Percentiles rank a stretch among this genome's conserved stretches.
phyloP scores from a whole-genome alignment of 2,329 filamentous ascomycete species.

The Hysterium pulicare region DNA sequence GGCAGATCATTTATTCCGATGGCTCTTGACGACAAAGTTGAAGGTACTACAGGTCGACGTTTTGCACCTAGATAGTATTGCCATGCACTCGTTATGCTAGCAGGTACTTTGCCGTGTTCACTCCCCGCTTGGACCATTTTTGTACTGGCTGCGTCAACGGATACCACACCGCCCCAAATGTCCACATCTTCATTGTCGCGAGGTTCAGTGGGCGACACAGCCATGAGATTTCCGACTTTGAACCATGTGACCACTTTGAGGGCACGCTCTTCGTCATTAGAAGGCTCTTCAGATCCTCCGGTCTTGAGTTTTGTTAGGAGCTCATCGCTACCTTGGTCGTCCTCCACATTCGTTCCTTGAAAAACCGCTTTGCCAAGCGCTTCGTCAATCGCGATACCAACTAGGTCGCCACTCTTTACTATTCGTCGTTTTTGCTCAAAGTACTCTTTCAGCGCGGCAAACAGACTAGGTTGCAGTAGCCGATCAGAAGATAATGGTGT shows the following conservation, averaged over 20 bases:
- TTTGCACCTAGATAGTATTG: conserved; percentile 83
- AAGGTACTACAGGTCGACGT: conserved; percentile 55
- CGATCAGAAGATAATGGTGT: conserved; percentile 86
- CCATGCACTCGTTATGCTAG: conserved; percentile 74
- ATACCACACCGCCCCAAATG: conserved; percentile 80
- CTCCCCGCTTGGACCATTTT: conserved; percentile 90
- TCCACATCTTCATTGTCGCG: conserved; percentile 61
- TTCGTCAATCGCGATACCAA: conserved; percentile 86
- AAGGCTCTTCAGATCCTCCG: conserved; percentile 19
- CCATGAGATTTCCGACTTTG: conserved; percentile 71
- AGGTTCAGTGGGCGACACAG: conserved; percentile 49
- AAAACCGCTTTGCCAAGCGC: conserved; percentile 78
- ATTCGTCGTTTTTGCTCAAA: conserved; percentile 81
- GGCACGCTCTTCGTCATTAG: conserved; percentile 12
- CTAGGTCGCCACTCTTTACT: conserved; percentile 80
- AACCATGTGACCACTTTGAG: conserved; percentile 75
- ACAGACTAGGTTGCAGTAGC: conserved; percentile 77
- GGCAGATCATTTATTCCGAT: conserved; percentile 40
- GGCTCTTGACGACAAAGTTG: conserved; percentile 58
- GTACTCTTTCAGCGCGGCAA: conserved; percentile 81
- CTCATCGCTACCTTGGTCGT: conserved; percentile 58
- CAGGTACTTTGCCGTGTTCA: conserved; percentile 75
- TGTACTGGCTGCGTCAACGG: conserved; percentile 81
- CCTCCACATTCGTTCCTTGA: conserved; percentile 65
- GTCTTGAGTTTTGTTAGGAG: conserved; percentile 50